phyloP scores from a whole-genome alignment of 1,284 basidiomycete genomes.

The Microbotryum scabiosae region DNA sequence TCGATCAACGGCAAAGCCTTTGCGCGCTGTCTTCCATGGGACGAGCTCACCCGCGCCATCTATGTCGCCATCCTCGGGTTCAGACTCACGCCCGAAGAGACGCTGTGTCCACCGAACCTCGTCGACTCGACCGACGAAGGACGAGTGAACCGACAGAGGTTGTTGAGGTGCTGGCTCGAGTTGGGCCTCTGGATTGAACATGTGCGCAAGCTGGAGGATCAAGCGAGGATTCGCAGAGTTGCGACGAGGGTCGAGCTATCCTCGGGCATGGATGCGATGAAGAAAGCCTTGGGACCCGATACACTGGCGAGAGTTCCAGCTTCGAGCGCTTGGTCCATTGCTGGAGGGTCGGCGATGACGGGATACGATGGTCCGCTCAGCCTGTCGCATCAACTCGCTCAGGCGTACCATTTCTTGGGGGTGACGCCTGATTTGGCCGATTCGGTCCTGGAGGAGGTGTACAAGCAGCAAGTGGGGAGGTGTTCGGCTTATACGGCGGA shows the following conservation, averaged over 20 bases:
- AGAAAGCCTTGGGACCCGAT: constrained; percentile 7
- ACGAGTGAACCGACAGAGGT: background rate
- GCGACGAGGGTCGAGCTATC: constrained; percentile 1
- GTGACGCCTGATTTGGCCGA: constrained; percentile 19
- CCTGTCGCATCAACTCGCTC: background rate
- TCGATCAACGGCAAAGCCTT: constrained; percentile 9
- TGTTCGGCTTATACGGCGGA: background rate
- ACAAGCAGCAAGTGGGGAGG: background rate
- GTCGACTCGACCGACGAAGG: constrained; percentile 1
- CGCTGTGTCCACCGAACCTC: background rate
- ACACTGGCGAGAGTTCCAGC: constrained; percentile 7
- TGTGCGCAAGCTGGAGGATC: background rate
- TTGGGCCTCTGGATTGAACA: constrained; percentile 15
- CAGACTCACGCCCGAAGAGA: background rate
- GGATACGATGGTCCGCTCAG: background rate
- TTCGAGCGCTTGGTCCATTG: background rate
- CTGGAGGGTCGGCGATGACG: background rate
- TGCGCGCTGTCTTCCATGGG: constrained; percentile 4
- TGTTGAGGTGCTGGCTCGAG: constrained; percentile 26
- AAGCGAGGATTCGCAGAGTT: background rate
- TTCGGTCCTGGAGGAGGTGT: constrained; percentile 8
- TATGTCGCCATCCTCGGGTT: constrained; percentile 21
- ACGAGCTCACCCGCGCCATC: constrained; percentile 5
- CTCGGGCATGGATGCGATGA: background rate
- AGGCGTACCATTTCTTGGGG: constrained; percentile 16